Base-by-base conservation (phyloP, 1,139 yeast species). In the Suhomyces anneliseae region DNA sequence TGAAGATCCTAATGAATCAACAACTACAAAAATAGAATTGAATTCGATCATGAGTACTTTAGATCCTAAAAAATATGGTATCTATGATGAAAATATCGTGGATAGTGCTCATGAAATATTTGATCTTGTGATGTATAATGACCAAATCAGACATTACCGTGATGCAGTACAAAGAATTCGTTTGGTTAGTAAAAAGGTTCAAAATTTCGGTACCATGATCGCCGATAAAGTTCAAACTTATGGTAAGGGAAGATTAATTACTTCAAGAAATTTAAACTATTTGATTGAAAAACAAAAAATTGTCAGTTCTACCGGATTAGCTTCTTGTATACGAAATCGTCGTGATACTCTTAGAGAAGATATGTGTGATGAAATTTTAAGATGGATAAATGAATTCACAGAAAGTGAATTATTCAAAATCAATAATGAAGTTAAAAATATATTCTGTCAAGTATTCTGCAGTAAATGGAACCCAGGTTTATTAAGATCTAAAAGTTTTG, bases 301-400 rank as follows among this genome's bases (percentile, higher is more conserved):
- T 3, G 65, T 89, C 39, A 68, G 77, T 33, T 72, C 72, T 12
- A 85, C 88, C 0, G 90, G 90, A 0, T 69, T 90, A 35, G 78
- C 85, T 0, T 78, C 87, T 2, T 79, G 89, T 40, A 83, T 90
- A 11, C 68, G 90, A 51, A 79, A 84, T 45, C 73, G 81, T 12
- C 70, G 92, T 50, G 96, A 89, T 58, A 69, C 80, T 8, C 86
- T 87, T 59, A 72, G 95, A 45, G 96, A 90, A 61, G 93, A 87
- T 48, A 83, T 87, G 90, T 84, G 87, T 54, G 84, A 81, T 45
- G 90, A 85, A 50, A 81, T 89, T 24, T 61, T 88, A 8, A 59
- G 64, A 19, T 87, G 95, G 92, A 61, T 89, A 4, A 67, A 70
- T 34, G 87, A 82, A 39, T 64, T 90, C 39, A 72, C 87, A 0